A percentile compares a stretch with the other conserved stretches of the same genome.
Conservation (phyloP, 2,329 filamentous ascomycete species). For the Diaporthe ilicicola region DNA sequence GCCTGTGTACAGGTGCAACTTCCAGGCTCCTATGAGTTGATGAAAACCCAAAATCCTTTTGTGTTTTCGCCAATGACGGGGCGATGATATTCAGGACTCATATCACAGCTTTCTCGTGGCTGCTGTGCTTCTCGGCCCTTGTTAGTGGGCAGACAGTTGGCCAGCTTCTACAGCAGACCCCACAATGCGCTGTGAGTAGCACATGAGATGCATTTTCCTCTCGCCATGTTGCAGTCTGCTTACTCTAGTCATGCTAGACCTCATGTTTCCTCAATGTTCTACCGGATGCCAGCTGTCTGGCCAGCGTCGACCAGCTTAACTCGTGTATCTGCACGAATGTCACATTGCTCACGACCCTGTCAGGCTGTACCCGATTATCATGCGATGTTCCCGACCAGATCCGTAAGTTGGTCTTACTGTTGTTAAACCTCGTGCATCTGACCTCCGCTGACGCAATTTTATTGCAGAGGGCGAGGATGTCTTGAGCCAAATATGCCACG, state of each 20-base stretch:
- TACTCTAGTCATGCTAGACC: background rate
- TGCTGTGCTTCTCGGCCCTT: slow-evolving; percentile 19
- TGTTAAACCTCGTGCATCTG: background rate
- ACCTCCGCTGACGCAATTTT: background rate
- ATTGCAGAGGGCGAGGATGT: background rate
- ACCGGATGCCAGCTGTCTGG: background rate
- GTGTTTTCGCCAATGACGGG: background rate
- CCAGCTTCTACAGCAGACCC: slow-evolving; percentile 15
- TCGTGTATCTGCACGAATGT: slow-evolving; percentile 23
- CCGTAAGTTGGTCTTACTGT: background rate
- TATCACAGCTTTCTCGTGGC: slow-evolving; percentile 13
- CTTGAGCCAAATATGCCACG: background rate
- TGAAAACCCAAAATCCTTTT: background rate
- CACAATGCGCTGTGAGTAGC: slow-evolving; percentile 20
- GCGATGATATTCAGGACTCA: slow-evolving; percentile 14
- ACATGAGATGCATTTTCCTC: background rate
- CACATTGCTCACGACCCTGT: slow-evolving; percentile 16
- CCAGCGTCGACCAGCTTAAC: slow-evolving; percentile 13
- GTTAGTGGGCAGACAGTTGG: slow-evolving; percentile 13
- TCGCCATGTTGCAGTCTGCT: background rate
- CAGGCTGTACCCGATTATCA: slow-evolving; percentile 15
- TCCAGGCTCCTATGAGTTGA: background rate
- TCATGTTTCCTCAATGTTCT: slow-evolving; percentile 17
- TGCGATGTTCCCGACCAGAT: slow-evolving; percentile 22
- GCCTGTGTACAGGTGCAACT: background rate